phyloP scores from a whole-genome alignment of 345 rosid genomes.

The Citrus sp. region DNA sequence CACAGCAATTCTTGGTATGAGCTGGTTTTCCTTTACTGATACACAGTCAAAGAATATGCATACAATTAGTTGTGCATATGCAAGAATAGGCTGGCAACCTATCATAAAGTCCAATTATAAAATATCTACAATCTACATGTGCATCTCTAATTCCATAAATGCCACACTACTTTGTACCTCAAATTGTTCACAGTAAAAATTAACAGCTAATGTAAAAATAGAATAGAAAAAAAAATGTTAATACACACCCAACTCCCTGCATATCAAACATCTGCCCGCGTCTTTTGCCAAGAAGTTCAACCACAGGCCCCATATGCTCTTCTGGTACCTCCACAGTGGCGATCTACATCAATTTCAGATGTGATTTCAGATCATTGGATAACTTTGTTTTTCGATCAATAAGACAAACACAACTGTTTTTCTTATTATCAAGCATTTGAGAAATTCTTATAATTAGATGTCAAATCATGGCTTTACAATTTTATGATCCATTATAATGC shows the following conservation, averaged over 20 bases:
- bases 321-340: conserved; percentile 98
- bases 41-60: background rate
- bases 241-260: conserved; percentile 76
- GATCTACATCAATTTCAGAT: conserved; percentile 38
- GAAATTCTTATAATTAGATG: background rate
- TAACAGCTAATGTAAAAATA: background rate
- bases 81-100: background rate
- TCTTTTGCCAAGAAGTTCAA: conserved; percentile 95
- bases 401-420: background rate
- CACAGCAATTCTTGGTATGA: background rate
- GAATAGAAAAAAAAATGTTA: background rate
- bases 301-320: conserved; percentile 89
- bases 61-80: background rate
- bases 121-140: background rate
- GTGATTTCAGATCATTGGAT: background rate
- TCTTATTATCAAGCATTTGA: background rate
- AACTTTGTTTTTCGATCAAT: background rate
- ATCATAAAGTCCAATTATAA: background rate
- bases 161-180: conserved; percentile 5
- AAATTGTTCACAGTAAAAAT: background rate
- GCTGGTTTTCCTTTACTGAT: background rate
- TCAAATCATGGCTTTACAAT: conserved; percentile 5
- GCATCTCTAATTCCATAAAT: background rate
- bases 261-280: conserved; percentile 96
- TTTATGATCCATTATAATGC: background rate